Percentiles rank a stretch among this genome's conserved stretches.
Evolutionary conservation across 495 filamentous ascomycete genomes (phyloP).

Genomic region (Hyaloscypha finlandica): DNA sequence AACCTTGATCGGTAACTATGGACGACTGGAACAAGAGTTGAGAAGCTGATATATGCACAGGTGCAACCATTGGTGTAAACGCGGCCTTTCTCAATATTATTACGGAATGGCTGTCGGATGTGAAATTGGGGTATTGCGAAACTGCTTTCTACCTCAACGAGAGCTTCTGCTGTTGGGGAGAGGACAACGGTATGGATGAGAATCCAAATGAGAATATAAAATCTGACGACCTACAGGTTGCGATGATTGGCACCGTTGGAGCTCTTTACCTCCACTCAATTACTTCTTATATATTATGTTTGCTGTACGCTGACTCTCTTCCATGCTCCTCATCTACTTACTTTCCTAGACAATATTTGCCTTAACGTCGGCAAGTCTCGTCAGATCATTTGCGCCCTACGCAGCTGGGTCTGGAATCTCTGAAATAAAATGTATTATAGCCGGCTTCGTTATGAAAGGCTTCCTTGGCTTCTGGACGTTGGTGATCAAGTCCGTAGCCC

Average conservation of each 20-base stretch:
- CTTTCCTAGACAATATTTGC: conserved; percentile 63
- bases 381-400: conserved; percentile 94
- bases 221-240: conserved; percentile 59
- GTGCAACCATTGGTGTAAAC: conserved; percentile 88
- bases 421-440: conserved; percentile 99
- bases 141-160: conserved; percentile 98
- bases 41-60: conserved; percentile 33
- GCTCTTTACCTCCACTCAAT: conserved; percentile 72
- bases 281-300: conserved; percentile 89
- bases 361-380: conserved; percentile 77
- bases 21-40: background rate
- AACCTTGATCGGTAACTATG: conserved; percentile 69
- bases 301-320: conserved; percentile 58
- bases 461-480: conserved; percentile 93
- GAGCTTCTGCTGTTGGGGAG: conserved; percentile 97
- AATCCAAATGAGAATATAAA: conserved; percentile 31
- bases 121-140: conserved; percentile 91
- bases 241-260: conserved; percentile 89
- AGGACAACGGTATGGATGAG: conserved; percentile 68
- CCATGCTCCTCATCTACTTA: background rate
- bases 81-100: conserved; percentile 93
- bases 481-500: conserved; percentile 87
- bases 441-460: conserved; percentile 99
- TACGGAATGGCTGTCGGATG: conserved; percentile 95
- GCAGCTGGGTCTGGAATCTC: conserved; percentile 97